A percentile compares a stretch with the other conserved stretches of the same genome.
Conservation (phyloP, 495 filamentous ascomycete species). For the Aspergillus olivimuriae region DNA sequence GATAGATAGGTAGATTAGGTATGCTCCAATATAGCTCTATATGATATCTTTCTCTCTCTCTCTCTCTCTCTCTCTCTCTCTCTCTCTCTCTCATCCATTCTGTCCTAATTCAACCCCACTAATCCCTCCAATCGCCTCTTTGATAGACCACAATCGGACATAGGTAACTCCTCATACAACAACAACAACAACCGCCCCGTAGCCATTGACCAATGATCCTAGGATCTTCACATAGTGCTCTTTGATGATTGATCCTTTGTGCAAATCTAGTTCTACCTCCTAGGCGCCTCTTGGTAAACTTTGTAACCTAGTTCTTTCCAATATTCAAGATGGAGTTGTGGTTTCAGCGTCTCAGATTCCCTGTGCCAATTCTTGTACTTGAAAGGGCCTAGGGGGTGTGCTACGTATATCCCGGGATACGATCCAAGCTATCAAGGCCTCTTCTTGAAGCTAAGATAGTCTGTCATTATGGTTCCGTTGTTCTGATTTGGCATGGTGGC, state of each 20-base stretch:
- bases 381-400: neutral
- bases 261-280: neutral
- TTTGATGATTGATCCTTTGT: slow-evolving; percentile 13
- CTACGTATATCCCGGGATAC: neutral
- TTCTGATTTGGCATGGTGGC: neutral
- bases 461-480: neutral
- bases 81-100: too few species aligned
- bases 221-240: slow-evolving; percentile 31
- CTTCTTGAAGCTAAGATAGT: neutral
- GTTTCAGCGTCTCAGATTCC: neutral
- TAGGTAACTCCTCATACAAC: too few species aligned
- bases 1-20: too few species aligned
- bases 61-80: too few species aligned
- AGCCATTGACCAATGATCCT: slow-evolving; percentile 28
- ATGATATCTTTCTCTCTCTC: too few species aligned
- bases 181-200: slow-evolving; percentile 17
- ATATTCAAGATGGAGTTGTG: neutral
- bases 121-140: too few species aligned
- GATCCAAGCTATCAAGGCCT: neutral
- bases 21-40: too few species aligned
- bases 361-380: neutral
- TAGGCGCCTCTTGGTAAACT: neutral
- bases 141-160: too few species aligned
- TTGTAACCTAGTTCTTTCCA: neutral
- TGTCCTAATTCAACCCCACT: too few species aligned